These are phyloP conservation scores for Eremomyces bilateralis DNA, from an alignment of 495 filamentous ascomycete species.

Conservation along the genomic window DNA sequence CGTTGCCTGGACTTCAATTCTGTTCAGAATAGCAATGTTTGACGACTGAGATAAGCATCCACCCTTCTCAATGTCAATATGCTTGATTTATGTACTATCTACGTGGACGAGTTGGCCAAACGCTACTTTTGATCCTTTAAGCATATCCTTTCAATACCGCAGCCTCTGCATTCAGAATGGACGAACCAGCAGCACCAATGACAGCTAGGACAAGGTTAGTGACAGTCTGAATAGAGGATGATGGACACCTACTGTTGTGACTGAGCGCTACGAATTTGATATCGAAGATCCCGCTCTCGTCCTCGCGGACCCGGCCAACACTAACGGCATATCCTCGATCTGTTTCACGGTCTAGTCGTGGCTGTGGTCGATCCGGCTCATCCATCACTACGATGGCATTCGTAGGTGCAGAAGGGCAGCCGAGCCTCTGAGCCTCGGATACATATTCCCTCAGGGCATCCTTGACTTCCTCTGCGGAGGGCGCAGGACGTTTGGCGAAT, in stretches of 20 bases:
- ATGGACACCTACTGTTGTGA: constrained; percentile 29
- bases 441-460: constrained; percentile 22
- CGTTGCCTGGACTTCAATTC: no score
- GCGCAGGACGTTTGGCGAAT: constrained; percentile 19
- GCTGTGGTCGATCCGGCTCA: constrained; percentile 22
- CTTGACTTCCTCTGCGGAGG: constrained; percentile 20
- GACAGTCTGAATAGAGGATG: background rate
- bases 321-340: constrained; percentile 22
- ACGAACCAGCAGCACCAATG: constrained; percentile 84
- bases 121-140: no score
- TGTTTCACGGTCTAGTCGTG: constrained; percentile 22
- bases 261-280: constrained; percentile 25
- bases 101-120: no score
- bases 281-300: constrained; percentile 22
- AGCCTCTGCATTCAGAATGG: constrained; percentile 84
- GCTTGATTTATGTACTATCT: no score
- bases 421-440: constrained; percentile 20
- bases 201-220: constrained; percentile 32
- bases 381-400: constrained; percentile 25
- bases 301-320: constrained; percentile 21
- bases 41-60: no score
- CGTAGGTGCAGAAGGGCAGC: constrained; percentile 20
- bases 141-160: constrained; percentile 80
- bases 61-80: no score
- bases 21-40: no score